phyloP scores from a whole-genome alignment of 2,329 filamentous ascomycete genomes.

The Apiospora sp. region DNA sequence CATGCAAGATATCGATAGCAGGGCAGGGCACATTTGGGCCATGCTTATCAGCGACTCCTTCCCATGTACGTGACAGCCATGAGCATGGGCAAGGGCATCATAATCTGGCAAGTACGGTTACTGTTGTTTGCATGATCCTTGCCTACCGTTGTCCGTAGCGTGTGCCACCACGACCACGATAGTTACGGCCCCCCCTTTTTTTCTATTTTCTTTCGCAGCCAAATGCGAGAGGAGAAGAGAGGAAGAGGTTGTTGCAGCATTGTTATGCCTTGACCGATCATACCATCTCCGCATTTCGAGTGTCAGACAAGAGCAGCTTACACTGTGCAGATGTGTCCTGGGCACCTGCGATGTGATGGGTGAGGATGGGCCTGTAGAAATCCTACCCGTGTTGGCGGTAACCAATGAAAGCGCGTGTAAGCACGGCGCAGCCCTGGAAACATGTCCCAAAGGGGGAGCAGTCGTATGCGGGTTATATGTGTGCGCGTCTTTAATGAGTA shows the following conservation, averaged over 20 bases:
- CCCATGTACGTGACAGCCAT: conserved; percentile 11
- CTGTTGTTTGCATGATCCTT: conserved; percentile 7
- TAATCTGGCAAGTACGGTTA: neutral
- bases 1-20: conserved; percentile 21
- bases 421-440: conserved; percentile 6
- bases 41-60: neutral
- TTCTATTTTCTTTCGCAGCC: neutral
- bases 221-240: neutral
- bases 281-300: conserved; percentile 6
- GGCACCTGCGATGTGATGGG: conserved; percentile 5
- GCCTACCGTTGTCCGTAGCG: neutral
- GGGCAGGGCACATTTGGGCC: neutral
- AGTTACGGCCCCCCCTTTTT: neutral
- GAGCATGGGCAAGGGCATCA: neutral
- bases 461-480: conserved; percentile 8
- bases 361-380: neutral
- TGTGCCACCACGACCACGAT: neutral
- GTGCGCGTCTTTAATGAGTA: conserved; percentile 14
- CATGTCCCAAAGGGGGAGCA: neutral
- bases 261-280: conserved; percentile 3
- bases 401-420: neutral
- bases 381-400: conserved; percentile 4
- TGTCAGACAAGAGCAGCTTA: neutral
- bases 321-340: neutral
- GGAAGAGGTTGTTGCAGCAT: neutral